phyloP scores from a whole-genome alignment of 176 grass and related monocot species.

The Rhynchospora pubera region DNA sequence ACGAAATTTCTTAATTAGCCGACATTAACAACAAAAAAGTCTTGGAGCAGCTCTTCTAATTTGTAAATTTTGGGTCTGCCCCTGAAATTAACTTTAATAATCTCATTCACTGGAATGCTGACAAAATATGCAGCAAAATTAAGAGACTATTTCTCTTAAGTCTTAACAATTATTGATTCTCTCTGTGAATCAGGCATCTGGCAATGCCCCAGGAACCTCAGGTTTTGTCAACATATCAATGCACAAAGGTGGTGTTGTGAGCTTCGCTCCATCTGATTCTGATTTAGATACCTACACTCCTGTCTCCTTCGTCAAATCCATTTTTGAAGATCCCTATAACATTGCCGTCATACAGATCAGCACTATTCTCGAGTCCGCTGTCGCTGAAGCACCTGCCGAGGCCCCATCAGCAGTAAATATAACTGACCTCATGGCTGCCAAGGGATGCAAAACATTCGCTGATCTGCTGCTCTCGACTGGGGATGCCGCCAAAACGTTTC shows the following conservation, averaged over 20 bases:
- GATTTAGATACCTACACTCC: not conserved
- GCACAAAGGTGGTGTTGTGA: conserved; percentile 1
- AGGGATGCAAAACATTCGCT: conserved; percentile 74
- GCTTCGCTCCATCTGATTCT: conserved; percentile 4
- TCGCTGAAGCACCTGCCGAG: conserved; percentile 19
- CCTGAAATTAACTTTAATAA: not conserved
- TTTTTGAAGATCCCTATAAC: conserved; percentile 33
- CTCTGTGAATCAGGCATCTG: conserved; percentile 25
- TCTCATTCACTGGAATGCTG: not conserved
- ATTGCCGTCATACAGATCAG: conserved; percentile 51
- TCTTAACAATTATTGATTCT: not conserved
- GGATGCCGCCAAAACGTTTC: conserved; percentile 46
- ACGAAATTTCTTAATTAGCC: no score
- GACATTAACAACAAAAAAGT: no score
- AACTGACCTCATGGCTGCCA: conserved; percentile 67
- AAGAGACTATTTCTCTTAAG: no score
- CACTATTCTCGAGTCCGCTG: conserved; percentile 27
- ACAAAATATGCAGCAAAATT: not conserved
- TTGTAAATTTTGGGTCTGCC: not conserved
- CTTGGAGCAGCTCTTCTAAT: no score
- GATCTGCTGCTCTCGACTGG: conserved; percentile 36
- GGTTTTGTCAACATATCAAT: conserved; percentile 31
- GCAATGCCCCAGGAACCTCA: conserved; percentile 20
- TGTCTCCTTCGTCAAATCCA: conserved; percentile 28
- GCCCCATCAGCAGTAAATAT: conserved; percentile 55